Evolutionary conservation across 805 yeast genomes (phyloP), one percentile per base, ranked within the genome.

Genomic region (Isabelozyma gotoi): DNA sequence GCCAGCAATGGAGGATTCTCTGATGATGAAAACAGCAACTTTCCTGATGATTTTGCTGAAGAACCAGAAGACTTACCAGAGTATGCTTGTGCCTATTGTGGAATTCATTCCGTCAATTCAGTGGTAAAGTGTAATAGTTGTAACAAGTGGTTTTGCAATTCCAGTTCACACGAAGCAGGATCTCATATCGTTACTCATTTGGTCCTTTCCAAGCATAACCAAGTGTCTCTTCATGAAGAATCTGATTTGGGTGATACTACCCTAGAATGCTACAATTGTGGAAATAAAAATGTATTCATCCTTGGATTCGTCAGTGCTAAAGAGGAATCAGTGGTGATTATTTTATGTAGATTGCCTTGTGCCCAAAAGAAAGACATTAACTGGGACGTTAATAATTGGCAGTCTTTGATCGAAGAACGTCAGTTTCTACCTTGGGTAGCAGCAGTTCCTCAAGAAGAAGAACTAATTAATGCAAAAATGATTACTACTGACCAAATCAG

Each of bases 311-410:
- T 91, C 12, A 77, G 90, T 19, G 96, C 97, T 3, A 88, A 87
- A 57, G 78, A 83, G 45, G 95, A 88, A 51, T 82, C 90, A 4
- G 90, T 89, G 32, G 91, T 91, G 46, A 96, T 91, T 4, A 76
- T 90, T 35, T 64, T 91, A 38, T 91, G 97, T 65, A 80, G 97
- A 43, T 71, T 88, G 42, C 97, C 97, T 0, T 91, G 97, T 63
- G 84, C 96, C 1, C 90, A 83, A 57, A 63, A 74, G 7, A 82
- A 85, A 50, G 88, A 85, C 61, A 67, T 77, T 20, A 82, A 84
- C 55, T 91, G 97, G 97, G 96, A 89, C 55, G 83, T 91, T 0
- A 78, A 74, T 34, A 85, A 86, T 47, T 91, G 97, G 97, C 88
- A 85, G 56, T 78, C 96, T 0, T 68, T 91, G 43, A 87, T 91